A percentile compares a stretch with the other conserved stretches of the same genome.
Conservation (phyloP, 129 eudicot genomes). For the Daucus carota region DNA sequence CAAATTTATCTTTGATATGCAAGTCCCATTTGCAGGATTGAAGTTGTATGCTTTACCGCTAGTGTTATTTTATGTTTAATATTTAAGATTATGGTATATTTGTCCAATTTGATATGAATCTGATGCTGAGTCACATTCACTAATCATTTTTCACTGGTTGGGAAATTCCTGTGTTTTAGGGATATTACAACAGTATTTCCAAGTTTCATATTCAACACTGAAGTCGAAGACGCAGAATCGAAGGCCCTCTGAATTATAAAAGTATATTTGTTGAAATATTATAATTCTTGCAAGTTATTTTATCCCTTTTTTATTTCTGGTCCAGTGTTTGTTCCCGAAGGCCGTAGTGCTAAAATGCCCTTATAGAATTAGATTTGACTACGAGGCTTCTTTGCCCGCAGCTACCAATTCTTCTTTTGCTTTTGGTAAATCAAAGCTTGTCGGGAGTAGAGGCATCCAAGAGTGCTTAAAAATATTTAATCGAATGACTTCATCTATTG, state of each 20-base stretch:
- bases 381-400: no score
- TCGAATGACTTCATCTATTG: no score
- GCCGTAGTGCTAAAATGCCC: no score
- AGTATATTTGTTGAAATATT: neutral
- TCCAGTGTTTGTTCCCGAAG: no score
- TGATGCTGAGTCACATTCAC: neutral
- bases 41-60: neutral
- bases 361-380: no score
- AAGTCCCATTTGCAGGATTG: neutral
- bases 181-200: constrained; percentile 69
- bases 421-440: no score
- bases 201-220: constrained; percentile 81
- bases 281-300: neutral
- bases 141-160: neutral
- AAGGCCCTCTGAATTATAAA: neutral
- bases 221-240: constrained; percentile 57
- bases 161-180: constrained; percentile 32
- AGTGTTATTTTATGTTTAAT: neutral
- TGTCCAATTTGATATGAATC: neutral
- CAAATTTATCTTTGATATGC: neutral
- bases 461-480: no score
- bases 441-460: no score
- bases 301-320: no score
- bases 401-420: no score
- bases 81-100: neutral